Evolutionary conservation across 164 flowering plant species (phyloP).

Genomic region (Santalum album): DNA sequence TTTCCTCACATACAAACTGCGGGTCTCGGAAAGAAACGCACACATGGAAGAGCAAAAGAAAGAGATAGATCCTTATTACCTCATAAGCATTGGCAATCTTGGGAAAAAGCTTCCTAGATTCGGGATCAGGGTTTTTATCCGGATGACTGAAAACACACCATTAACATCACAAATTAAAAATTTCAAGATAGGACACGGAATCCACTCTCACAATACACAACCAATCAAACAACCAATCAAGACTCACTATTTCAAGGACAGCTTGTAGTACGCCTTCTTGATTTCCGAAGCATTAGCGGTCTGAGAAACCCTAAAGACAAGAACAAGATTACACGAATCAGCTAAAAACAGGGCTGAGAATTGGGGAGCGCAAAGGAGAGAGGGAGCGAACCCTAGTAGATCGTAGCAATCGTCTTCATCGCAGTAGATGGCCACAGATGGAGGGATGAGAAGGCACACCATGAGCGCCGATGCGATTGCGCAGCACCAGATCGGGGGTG

Average conservation of each 20-base stretch:
- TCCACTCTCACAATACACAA: no score
- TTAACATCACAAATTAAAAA: not conserved
- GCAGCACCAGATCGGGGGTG: slow-evolving; percentile 36
- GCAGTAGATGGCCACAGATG: slow-evolving; percentile 74
- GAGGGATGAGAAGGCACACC: slow-evolving; percentile 30
- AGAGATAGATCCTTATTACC: slow-evolving; percentile 31
- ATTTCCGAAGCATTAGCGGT: slow-evolving; percentile 85
- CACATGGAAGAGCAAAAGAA: not conserved
- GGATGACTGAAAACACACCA: slow-evolving; percentile 53
- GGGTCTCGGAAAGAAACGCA: not conserved
- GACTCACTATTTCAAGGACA: slow-evolving; percentile 77
- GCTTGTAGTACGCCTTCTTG: slow-evolving; percentile 91
- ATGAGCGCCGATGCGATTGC: slow-evolving; percentile 25
- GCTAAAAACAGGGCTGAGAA: not conserved
- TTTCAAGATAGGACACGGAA: no score
- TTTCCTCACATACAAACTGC: no score
- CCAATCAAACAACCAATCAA: not conserved
- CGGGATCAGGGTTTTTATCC: slow-evolving; percentile 94
- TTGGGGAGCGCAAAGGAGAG: not conserved
- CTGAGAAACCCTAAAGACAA: slow-evolving; percentile 54
- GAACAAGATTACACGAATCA: not conserved
- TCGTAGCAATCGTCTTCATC: slow-evolving; percentile 97
- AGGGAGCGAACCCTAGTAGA: slow-evolving; percentile 66
- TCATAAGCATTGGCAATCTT: slow-evolving; percentile 94
- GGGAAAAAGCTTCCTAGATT: slow-evolving; percentile 66